Evolutionary conservation across 1,139 yeast species (phyloP), one percentile per base, ranked within the genome.

Genomic region (Arxiozyma slooffiae): DNA sequence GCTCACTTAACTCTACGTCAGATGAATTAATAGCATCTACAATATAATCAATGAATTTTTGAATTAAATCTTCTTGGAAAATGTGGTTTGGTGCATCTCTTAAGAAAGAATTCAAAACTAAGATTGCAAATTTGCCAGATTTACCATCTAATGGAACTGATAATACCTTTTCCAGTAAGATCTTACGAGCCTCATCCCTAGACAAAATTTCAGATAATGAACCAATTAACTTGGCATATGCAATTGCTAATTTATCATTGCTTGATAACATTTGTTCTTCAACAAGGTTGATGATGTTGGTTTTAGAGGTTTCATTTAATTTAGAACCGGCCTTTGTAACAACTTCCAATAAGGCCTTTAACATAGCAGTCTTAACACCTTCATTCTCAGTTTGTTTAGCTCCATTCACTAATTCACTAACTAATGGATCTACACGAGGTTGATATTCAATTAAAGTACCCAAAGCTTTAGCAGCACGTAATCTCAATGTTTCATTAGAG

Each of bases 401-500:
- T 49, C 94, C 94, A 42, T 82, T 71, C 16, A 88, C 82, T 57
- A 90, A 75, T 64, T 90, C 97, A 42, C 85, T 78, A 16, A 90
- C 86, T 53, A 92, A 76, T 4, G 97, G 95, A 66, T 92, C 98
- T 53, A 92, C 92, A 65, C 97, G 80, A 9, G 97, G 92, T 68
- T 90, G 97, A 64, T 85, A 81, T 59, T 82, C 84, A 61, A 92
- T 86, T 63, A 92, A 76, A 8, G 90, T 81, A 49, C 96, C 95
- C 58, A 92, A 73, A 0, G 97, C 97, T 59, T 76, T 78, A 39
- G 95, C 97, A n/a, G 97, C 96, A 56, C 95, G 79, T 5, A 81
- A 69, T 60, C 97, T 78, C 62, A 92, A 74, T 7, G 78, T 71
- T 53, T 84, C 95, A 62, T 82, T 85, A 1, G 75, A 63, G 3